Conservation (phyloP, 2,329 filamentous ascomycete genomes). For the Pleurostoma richardsiae region DNA sequence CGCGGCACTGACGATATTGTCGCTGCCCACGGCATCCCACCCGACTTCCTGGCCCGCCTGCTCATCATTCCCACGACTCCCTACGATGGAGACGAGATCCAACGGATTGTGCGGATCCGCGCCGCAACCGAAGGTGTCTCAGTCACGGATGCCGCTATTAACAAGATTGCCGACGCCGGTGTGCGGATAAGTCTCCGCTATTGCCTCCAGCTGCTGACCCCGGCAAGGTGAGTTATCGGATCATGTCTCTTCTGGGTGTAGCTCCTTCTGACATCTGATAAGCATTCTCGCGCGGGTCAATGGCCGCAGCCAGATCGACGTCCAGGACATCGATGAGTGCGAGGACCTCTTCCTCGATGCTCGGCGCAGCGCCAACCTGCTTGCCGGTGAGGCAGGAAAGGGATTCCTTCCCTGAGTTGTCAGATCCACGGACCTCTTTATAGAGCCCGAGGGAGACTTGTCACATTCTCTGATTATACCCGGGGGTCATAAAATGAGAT, state of each 20-base stretch:
- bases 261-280: slow-evolving; percentile 3
- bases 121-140: slow-evolving; percentile 75
- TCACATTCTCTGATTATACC: slow-evolving; percentile 20
- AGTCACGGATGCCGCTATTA: slow-evolving; percentile 76
- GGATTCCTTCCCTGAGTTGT: slow-evolving; percentile 56
- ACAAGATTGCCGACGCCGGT: slow-evolving; percentile 82
- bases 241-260: too few species aligned
- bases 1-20: slow-evolving; percentile 78
- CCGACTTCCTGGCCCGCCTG: slow-evolving; percentile 87
- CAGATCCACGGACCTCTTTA: slow-evolving; percentile 7
- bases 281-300: slow-evolving; percentile 86
- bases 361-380: slow-evolving; percentile 67
- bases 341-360: slow-evolving; percentile 82
- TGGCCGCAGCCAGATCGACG: slow-evolving; percentile 70
- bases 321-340: slow-evolving; percentile 74
- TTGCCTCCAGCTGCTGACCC: slow-evolving; percentile 85
- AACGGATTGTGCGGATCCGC: slow-evolving; percentile 82
- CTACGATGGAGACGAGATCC: slow-evolving; percentile 85
- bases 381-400: slow-evolving; percentile 56
- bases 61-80: slow-evolving; percentile 94
- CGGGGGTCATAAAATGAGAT: slow-evolving; percentile 12
- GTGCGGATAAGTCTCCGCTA: slow-evolving; percentile 88
- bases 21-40: slow-evolving; percentile 88
- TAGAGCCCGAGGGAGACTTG: slow-evolving; percentile 9
- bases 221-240: slow-evolving; percentile 56